Conservation (phyloP, 1,284 basidiomycete genomes). For the Amylostereum areolatum region DNA sequence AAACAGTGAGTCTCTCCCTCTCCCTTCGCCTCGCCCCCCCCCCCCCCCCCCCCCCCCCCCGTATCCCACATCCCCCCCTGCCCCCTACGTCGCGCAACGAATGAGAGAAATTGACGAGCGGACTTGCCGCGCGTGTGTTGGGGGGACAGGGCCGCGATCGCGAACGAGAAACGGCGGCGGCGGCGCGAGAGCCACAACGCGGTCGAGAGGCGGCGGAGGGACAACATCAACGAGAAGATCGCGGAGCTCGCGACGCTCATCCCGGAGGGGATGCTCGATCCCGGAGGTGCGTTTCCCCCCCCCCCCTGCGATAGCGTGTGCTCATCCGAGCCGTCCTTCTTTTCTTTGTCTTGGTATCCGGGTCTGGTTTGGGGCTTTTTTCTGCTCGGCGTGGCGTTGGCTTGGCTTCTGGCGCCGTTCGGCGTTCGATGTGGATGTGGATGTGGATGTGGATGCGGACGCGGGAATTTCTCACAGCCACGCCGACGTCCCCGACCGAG, state of each 20-base stretch:
- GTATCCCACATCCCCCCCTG: neutral
- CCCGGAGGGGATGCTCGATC: conserved; percentile 76
- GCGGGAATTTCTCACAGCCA: conserved; percentile 19
- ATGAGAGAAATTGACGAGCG: neutral
- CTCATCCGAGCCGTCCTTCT: too few relatives aligned
- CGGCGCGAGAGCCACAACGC: conserved; percentile 86
- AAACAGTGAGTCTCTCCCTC: conserved; percentile 33
- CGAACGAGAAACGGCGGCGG: conserved; percentile 71
- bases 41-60: neutral
- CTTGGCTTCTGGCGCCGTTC: neutral
- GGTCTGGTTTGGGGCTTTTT: conserved; percentile 2
- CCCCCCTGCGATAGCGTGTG: neutral
- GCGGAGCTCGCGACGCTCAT: conserved; percentile 83
- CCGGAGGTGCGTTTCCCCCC: conserved; percentile 31
- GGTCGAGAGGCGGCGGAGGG: conserved; percentile 79
- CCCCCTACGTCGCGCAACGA: neutral
- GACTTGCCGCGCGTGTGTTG: neutral
- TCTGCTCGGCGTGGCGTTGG: neutral
- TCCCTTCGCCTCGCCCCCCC: too few relatives aligned
- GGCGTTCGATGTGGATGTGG: neutral
- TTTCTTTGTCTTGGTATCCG: too few relatives aligned
- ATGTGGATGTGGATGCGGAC: neutral
- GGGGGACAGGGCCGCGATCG: conserved; percentile 35
- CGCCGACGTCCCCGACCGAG: conserved; percentile 26
- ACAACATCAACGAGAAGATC: conserved; percentile 95